These are phyloP conservation scores for Naegleria gruberi DNA, from an alignment of 208 protist species.

Conservation along the genomic window DNA sequence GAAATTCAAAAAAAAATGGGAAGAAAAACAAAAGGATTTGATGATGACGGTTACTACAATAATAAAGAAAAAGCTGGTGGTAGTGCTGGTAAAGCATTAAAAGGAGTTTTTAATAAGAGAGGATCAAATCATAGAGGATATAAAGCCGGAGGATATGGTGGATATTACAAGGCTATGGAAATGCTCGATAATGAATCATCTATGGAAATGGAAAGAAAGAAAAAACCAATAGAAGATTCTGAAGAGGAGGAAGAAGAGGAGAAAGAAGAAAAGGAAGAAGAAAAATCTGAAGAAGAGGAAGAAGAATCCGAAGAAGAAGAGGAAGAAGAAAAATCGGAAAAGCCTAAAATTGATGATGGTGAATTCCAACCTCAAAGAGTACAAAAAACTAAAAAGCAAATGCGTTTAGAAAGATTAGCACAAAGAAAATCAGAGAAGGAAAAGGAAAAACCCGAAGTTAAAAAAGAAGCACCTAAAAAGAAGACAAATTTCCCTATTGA, in stretches of 20 bases:
- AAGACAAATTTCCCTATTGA: conserved; percentile 42
- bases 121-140: neutral
- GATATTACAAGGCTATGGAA: neutral
- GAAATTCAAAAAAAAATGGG: neutral
- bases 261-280: neutral
- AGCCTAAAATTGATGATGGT: too few species aligned
- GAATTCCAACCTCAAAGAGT: neutral
- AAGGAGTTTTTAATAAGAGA: neutral
- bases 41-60: neutral
- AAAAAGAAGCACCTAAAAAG: neutral
- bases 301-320: neutral
- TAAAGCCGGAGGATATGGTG: neutral
- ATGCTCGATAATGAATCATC: neutral
- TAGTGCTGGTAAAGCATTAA: neutral
- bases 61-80: too few species aligned
- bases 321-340: neutral
- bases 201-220: neutral
- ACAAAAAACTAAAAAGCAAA: neutral
- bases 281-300: neutral
- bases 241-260: neutral
- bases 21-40: neutral
- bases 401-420: neutral
- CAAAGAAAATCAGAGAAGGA: neutral
- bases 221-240: neutral
- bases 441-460: neutral